Conservation (phyloP, 352 stramenopile genomes). For the Phytophthora idaei region DNA sequence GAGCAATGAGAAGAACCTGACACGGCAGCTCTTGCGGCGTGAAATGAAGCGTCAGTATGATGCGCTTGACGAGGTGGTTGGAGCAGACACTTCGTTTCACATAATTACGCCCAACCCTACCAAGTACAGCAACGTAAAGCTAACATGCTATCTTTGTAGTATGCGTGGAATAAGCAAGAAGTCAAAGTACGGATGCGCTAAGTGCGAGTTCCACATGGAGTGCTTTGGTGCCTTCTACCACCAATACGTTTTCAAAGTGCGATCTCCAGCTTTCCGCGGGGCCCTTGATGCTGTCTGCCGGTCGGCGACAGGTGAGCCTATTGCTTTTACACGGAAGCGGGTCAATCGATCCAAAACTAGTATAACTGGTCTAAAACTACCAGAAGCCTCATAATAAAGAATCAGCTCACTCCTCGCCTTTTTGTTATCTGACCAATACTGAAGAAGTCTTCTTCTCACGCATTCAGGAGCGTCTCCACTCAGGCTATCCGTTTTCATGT, state of each 20-base stretch:
- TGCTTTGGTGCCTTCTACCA: constrained; percentile 15
- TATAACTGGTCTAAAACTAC: neutral
- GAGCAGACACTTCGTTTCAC: neutral
- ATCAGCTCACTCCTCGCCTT: too few relatives aligned
- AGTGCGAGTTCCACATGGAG: constrained; percentile 23
- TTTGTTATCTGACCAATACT: too few relatives aligned
- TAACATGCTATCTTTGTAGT: constrained; percentile 17
- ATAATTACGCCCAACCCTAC: too few relatives aligned
- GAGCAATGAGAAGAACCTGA: neutral
- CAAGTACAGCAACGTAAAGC: neutral
- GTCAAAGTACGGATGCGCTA: constrained; percentile 2
- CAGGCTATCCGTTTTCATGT: too few relatives aligned
- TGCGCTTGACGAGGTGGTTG: neutral
- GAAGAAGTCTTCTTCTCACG: too few relatives aligned
- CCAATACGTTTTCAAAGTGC: constrained; percentile 2
- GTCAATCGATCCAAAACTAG: neutral
- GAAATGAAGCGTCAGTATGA: neutral
- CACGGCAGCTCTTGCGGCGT: neutral
- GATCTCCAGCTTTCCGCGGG: neutral
- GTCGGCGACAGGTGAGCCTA: neutral
- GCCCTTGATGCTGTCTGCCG: neutral
- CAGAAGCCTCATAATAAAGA: neutral
- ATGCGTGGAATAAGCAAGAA: neutral
- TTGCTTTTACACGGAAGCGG: constrained; percentile 1
- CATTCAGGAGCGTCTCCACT: too few relatives aligned